A percentile compares a stretch with the other conserved stretches of the same genome.
These are phyloP conservation scores for Diaporthe ampelina DNA, from an alignment of 2,329 filamentous ascomycete species.

Conservation along the genomic window DNA sequence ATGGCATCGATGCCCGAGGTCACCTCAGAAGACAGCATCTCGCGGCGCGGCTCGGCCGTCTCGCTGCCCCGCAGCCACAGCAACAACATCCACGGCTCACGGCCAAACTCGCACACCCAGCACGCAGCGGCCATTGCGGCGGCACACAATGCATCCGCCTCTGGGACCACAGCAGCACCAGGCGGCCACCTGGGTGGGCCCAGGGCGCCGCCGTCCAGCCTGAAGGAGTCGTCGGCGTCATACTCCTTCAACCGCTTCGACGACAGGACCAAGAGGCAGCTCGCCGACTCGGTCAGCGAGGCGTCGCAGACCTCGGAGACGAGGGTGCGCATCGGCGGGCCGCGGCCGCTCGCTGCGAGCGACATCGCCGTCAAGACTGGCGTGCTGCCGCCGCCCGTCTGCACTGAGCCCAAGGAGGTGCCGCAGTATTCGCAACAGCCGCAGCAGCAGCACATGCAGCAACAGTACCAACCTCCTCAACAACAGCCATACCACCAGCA, in stretches of 20 bases:
- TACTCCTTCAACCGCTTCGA: slow-evolving; percentile 38
- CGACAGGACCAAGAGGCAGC: slow-evolving; percentile 37
- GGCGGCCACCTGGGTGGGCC: slow-evolving; percentile 32
- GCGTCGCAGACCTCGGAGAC: slow-evolving; percentile 35
- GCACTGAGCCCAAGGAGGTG: slow-evolving; percentile 34
- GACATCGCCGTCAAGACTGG: slow-evolving; percentile 44
- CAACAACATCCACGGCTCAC: slow-evolving; percentile 4
- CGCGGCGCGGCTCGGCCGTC: slow-evolving; percentile 35
- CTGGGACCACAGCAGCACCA: background rate
- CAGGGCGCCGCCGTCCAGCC: slow-evolving; percentile 32
- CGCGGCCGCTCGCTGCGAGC: slow-evolving; percentile 34
- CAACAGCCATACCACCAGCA: slow-evolving; percentile 3
- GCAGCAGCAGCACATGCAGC: background rate
- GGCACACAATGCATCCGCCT: background rate
- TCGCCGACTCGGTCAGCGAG: slow-evolving; percentile 36
- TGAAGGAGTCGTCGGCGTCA: slow-evolving; percentile 18
- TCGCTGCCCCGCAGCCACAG: slow-evolving; percentile 21
- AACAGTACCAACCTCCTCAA: background rate
- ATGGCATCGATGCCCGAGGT: slow-evolving; percentile 38
- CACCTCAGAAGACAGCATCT: slow-evolving; percentile 41
- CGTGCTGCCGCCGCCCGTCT: slow-evolving; percentile 37
- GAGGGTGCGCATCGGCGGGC: slow-evolving; percentile 34
- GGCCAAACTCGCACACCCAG: slow-evolving; percentile 39
- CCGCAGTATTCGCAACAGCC: background rate
- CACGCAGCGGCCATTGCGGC: slow-evolving; percentile 41